Base-by-base conservation (phyloP, 441 rosid genomes). In the Euphorbia schlechtendalii region DNA sequence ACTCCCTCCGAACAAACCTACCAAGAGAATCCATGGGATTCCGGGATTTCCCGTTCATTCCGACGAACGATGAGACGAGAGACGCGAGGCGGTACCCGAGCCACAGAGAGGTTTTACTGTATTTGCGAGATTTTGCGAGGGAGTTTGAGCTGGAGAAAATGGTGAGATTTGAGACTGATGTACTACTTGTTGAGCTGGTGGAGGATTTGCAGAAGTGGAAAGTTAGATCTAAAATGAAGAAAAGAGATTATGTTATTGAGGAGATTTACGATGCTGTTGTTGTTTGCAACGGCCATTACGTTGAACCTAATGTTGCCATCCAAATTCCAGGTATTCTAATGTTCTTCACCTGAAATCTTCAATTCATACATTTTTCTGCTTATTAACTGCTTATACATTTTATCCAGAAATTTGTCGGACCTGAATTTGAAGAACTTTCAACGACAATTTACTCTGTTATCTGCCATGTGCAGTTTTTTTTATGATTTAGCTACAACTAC, bases 251-350 rank as follows among this genome's bases (percentile, higher is more conserved):
- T n/a, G 36, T 63, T 56, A 55, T 64, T 3, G 85, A 87, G n/a
- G 98, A 89, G 74, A 72, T 81, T 24, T 88, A 71, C 18, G 97
- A 88, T 76, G 97, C 96, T 64, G 92, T 90, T 63, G 90, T 92
- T 61, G 88, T 88, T 22, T 92, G 97, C 28, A 84, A 81, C 60
- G 96, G 98, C 12, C 98, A 90, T 72, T 83, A 63, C 66, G 76
- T 86, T 5, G 82, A 90, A 14, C 94, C 96, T 72, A 86, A 90
- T 55, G 54, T 84, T 2, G 96, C 98, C 36, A 69, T 2, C 3
- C 34, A 82, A 14, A 74, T 92, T 61, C 78, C 86, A 22, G 96
- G 96, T 84, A 73, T 14, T 8, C n/a, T 12, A 40, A 40, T 40
- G 2, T 40, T 9, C 45, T 40, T 8, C 45, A 12, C 4, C 9